Base-by-base conservation (phyloP, 208 protist genomes). In the Leptomonas seymouri region DNA sequence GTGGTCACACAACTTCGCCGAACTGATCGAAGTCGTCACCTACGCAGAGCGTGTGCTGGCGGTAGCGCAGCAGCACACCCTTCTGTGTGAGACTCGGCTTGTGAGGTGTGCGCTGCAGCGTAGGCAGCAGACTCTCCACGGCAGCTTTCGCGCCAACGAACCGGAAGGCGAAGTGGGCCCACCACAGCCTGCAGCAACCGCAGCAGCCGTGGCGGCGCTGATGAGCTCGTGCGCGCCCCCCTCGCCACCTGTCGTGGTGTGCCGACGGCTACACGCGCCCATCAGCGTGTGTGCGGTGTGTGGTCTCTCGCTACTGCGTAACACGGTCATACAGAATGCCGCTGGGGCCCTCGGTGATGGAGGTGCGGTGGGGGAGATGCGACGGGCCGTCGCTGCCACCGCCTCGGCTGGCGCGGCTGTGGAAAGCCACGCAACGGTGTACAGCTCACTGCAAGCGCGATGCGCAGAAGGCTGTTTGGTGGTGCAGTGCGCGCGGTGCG, bases 401-500 rank as follows among this genome's bases (percentile, higher is more conserved):
- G 57, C 44, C 44, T 16, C 59, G 34, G 28, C 54, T 46, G 30
- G 34, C 12, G n/a, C 53, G 15, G 20, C 25, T 4, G n/a, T 4
- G 7, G 20, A 41, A 21, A 27, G 2, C 2, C 41, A 61, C 53
- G 53, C 51, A 20, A 34, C 48, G 7, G 30, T 45, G 53, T 67
- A 53, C 9, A 12, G 34, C 11, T 27, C 55, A 8, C 25, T 57
- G 50, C 58, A 59, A 41, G 28, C 41, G 9, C 55, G 45, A 16
- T 48, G 76, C 28, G 56, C 55, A 11, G 84, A 91, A 54, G 86
- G 81, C 20, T 89, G 82, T 65, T 58, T 94, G 11, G 70, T 87
- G 18, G 67, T 94, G 15, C 86, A 90, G 61, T 94, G 89, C 59
- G 65, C 76, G 16, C 78, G 72, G 31, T 94, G 89, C 65, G 89